Base-by-base conservation (phyloP, 2,329 filamentous ascomycete genomes). In the Ascochyta viciae-villosae region DNA sequence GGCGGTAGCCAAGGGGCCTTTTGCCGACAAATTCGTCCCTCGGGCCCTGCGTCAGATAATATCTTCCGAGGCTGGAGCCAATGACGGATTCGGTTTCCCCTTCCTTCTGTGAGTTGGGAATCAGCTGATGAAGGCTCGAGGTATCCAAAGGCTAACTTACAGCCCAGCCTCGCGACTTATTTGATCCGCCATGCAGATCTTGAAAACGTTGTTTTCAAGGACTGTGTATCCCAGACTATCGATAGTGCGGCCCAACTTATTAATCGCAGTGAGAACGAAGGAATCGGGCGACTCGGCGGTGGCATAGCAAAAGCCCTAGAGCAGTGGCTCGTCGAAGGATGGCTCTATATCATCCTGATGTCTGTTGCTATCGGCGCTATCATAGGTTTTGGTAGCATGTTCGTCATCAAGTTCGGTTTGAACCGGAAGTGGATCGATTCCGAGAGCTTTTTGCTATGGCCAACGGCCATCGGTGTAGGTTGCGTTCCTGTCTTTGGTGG, bases 21-120 rank as follows among this genome's bases (percentile, higher is more conserved):
- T 88, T 61, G 80, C 86, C 0, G 85, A 88, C 63, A 86, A 85
- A 56, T 87, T 82, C 54, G 85, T 88, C 2, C 77, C 81, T 9
- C 80, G 84, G 1, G 77, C 81, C 3, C 74, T 88, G 4, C 80
- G 85, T 26, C 84, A 87, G 60, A 83, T 87, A 53, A 87, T 88
- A 19, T 87, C 85, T 0, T 80, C 85, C 1, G 85, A 88, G 59
- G 85, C 84, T 3, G 86, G 85, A 6, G 81, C 82, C 3, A 87
- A 87, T 58, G 85, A 88, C 59, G 85, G 85, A 0, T 85, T 88
- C 37, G 85, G 83, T 0, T 87, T 87, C 42, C 85, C 85, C 0
- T 87, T 87, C 49, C 76, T 88, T 4, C 81, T 69, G 70, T 26
- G 24, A 26, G 24, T 26, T 26, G 8, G 8, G 6, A 6, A 26